Evolutionary conservation across 495 filamentous ascomycete species (phyloP).

Genomic region (Penicillium pulvis): DNA sequence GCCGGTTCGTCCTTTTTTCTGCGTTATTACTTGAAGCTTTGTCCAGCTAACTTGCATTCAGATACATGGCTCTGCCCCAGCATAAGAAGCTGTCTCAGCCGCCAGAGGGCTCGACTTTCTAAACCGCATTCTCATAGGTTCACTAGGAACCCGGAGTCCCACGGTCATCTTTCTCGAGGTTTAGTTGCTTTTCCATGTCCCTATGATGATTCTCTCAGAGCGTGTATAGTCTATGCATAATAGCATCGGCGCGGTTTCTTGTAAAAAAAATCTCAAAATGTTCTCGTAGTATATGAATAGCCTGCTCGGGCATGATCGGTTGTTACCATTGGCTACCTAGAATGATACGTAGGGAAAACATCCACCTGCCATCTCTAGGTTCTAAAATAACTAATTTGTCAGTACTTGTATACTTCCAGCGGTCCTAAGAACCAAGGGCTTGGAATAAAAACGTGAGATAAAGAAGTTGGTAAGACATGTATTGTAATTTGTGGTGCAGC

Average conservation of each 20-base stretch:
- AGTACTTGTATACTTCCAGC: no score
- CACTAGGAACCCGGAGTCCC: constrained; percentile 35
- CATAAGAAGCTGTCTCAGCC: constrained; percentile 97
- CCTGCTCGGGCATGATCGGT: not conserved
- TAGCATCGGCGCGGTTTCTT: constrained; percentile 36
- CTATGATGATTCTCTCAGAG: constrained; percentile 34
- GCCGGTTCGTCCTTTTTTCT: constrained; percentile 56
- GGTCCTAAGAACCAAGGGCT: no score
- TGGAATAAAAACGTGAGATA: no score
- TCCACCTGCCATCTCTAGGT: no score
- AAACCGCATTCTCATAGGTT: constrained; percentile 22
- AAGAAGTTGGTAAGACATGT: no score
- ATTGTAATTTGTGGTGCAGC: no score
- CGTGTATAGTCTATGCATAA: constrained; percentile 48
- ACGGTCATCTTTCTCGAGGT: constrained; percentile 33
- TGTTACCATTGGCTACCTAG: no score
- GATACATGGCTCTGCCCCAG: constrained; percentile 91
- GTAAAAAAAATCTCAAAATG: constrained; percentile 18
- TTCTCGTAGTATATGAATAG: not conserved
- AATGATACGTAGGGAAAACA: no score
- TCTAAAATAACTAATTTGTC: no score
- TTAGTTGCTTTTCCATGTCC: constrained; percentile 27
- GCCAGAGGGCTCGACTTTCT: constrained; percentile 81
- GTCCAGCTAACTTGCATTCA: constrained; percentile 35
- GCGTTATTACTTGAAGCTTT: constrained; percentile 4